phyloP scores from a whole-genome alignment of 768 basidiomycete species.

The Neoboletus subvelutipes region DNA sequence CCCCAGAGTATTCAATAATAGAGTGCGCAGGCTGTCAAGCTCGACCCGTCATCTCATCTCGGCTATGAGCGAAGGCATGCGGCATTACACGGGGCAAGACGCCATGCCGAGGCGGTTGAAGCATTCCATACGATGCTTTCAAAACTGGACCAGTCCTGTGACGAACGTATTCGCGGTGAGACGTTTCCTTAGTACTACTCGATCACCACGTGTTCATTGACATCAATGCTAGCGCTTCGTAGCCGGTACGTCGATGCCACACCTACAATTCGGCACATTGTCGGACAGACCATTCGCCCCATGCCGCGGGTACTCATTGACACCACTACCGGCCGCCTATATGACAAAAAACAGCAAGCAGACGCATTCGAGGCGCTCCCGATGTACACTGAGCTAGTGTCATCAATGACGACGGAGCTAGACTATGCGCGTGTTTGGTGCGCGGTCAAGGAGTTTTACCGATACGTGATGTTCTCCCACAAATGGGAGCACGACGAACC shows the following conservation, averaged over 20 bases:
- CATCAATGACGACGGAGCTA: neutral
- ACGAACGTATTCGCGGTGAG: neutral
- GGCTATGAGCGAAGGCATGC: neutral
- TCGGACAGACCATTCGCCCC: neutral
- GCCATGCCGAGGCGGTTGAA: neutral
- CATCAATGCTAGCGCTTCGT: neutral
- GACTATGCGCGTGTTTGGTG: neutral
- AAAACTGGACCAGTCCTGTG: neutral
- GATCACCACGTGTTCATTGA: neutral
- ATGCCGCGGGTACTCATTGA: neutral
- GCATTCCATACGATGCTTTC: neutral
- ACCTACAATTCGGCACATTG: neutral
- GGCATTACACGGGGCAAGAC: neutral
- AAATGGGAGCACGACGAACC: neutral
- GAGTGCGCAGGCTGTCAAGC: neutral
- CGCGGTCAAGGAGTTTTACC: neutral
- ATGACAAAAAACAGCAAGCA: neutral
- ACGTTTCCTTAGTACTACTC: neutral
- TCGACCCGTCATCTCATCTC: neutral
- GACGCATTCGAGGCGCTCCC: neutral
- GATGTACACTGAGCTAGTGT: neutral
- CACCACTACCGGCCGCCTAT: neutral
- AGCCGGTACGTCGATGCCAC: neutral
- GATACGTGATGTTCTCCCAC: neutral
- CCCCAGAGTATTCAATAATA: neutral